Conservation (phyloP, 306 rosid species). For the Pyrus bretschneideri region DNA sequence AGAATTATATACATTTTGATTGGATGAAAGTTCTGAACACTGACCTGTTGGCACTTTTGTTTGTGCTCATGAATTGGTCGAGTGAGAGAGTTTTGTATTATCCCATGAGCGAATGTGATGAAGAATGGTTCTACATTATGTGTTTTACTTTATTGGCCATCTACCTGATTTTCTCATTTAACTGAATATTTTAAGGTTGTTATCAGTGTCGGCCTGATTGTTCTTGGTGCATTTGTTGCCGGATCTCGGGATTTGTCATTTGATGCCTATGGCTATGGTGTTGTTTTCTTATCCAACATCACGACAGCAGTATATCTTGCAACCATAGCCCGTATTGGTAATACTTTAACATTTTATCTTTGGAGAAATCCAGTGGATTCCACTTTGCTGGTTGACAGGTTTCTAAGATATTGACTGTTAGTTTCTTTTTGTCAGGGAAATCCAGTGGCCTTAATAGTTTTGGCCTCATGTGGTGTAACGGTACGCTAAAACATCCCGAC, state of each 20-base stretch:
- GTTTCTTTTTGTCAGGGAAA: conserved; percentile 58
- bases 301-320: conserved; percentile 93
- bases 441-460: conserved; percentile 95
- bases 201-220: conserved; percentile 92
- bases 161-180: conserved; percentile 53
- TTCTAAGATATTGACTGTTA: conserved; percentile 12
- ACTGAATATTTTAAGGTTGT: conserved; percentile 69
- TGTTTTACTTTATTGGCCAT: conserved; percentile 25
- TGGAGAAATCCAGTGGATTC: not conserved
- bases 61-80: not conserved
- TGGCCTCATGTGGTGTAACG: conserved; percentile 99
- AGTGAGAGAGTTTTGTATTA: not conserved
- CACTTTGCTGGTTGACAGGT: conserved; percentile 19
- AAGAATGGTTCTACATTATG: not conserved
- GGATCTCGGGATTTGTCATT: conserved; percentile 92
- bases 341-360: conserved; percentile 21
- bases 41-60: not conserved
- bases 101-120: too few species aligned
- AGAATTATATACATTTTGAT: not conserved
- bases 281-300: conserved; percentile 85
- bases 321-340: conserved; percentile 87
- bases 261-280: conserved; percentile 73
- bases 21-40: not conserved
- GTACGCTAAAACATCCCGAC: conserved; percentile 35
- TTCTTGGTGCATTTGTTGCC: conserved; percentile 88